Conservation (phyloP, 164 flowering plant genomes). For the Platanus orientalis region DNA sequence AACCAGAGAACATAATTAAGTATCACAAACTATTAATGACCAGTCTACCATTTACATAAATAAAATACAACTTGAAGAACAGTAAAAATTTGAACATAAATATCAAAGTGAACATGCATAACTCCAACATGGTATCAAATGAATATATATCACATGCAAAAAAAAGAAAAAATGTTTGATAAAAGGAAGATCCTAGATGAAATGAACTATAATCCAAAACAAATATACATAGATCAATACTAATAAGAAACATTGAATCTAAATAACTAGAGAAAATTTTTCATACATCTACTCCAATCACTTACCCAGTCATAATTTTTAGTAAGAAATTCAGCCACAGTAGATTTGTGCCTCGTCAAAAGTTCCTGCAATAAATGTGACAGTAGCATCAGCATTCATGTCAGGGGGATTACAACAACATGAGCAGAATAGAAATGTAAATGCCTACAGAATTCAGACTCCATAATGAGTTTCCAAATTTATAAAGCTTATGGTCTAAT, state of each 20-base stretch:
- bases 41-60: not conserved
- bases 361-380: slow-evolving; percentile 63
- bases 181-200: not conserved
- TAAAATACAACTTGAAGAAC: not conserved
- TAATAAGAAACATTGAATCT: not conserved
- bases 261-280: not conserved
- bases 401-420: not conserved
- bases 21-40: not conserved
- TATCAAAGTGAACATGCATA: no score
- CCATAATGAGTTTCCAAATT: no score
- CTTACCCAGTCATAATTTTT: slow-evolving; percentile 95
- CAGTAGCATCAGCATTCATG: not conserved
- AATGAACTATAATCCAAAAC: not conserved
- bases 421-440: not conserved
- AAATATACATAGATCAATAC: not conserved
- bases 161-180: not conserved
- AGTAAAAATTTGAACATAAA: not conserved
- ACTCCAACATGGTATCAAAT: no score
- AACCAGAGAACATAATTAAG: slow-evolving; percentile 7
- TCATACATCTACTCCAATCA: no score
- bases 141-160: no score
- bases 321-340: slow-evolving; percentile 91
- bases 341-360: slow-evolving; percentile 91
- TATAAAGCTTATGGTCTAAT: no score
- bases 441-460: not conserved